These are phyloP conservation scores for Mucor circinelloides DNA, from an alignment of 371 early-diverging fungal genomes.

Conservation along the genomic window DNA sequence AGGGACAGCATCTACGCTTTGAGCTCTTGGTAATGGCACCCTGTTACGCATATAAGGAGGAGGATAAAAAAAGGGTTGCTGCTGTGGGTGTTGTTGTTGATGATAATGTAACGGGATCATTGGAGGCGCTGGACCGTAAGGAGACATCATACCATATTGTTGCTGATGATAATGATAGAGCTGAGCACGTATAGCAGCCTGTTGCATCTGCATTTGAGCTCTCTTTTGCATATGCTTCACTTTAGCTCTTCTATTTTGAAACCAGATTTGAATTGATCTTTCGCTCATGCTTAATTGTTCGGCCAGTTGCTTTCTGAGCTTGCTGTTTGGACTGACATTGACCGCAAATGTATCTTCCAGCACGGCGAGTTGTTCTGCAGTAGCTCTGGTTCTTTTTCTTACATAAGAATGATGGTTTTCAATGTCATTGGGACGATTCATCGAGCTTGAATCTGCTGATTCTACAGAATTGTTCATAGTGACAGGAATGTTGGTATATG, in stretches of 20 bases:
- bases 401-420: neutral
- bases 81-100: neutral
- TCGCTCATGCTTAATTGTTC: constrained; percentile 90
- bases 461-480: neutral
- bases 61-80: constrained; percentile 11
- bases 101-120: neutral
- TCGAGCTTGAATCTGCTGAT: neutral
- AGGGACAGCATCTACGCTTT: constrained; percentile 42
- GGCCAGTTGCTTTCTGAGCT: constrained; percentile 84
- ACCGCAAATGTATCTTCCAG: constrained; percentile 76
- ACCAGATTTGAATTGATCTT: constrained; percentile 98
- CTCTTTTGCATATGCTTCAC: constrained; percentile 75
- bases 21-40: constrained; percentile 25
- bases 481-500: neutral
- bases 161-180: constrained; percentile 31
- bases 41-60: constrained; percentile 10
- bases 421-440: neutral
- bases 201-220: constrained; percentile 53
- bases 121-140: neutral
- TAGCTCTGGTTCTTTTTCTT: constrained; percentile 71
- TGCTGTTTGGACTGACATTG: constrained; percentile 75
- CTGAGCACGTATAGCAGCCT: constrained; percentile 36
- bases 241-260: constrained; percentile 98
- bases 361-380: constrained; percentile 74
- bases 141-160: constrained; percentile 11